Evolutionary conservation across 768 basidiomycete species (phyloP).

Genomic region (Naganishia vishniacii): DNA sequence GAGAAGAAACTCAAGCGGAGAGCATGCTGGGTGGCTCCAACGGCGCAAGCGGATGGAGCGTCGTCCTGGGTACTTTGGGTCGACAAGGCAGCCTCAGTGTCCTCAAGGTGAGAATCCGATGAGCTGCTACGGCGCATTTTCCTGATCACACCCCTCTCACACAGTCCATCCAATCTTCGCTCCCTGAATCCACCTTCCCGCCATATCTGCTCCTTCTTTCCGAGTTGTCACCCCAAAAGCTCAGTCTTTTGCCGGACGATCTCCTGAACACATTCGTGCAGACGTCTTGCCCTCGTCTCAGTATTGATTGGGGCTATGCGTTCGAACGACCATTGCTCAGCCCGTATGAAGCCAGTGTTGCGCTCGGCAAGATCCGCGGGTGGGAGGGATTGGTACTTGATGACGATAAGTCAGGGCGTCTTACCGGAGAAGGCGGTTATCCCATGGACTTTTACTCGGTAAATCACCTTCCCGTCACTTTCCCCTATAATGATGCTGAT

Average conservation of each 20-base stretch:
- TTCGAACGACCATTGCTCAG: conserved; percentile 81
- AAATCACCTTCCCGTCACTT: not conserved
- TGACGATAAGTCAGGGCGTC: not conserved
- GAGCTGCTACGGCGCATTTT: not conserved
- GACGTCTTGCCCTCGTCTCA: conserved; percentile 90
- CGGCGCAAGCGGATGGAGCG: conserved; percentile 64
- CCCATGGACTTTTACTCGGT: conserved; percentile 89
- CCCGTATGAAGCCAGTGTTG: conserved; percentile 88
- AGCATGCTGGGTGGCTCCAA: conserved; percentile 26
- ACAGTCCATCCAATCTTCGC: conserved; percentile 23
- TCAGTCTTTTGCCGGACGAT: conserved; percentile 67
- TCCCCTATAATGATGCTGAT: not conserved
- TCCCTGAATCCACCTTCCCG: conserved; percentile 31
- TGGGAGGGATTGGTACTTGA: conserved; percentile 55
- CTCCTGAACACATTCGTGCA: conserved; percentile 87
- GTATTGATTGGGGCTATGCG: conserved; percentile 98
- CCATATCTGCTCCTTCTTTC: conserved; percentile 81
- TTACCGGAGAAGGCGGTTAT: conserved; percentile 56
- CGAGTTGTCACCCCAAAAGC: conserved; percentile 91
- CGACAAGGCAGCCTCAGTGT: conserved; percentile 89
- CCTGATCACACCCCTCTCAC: not conserved
- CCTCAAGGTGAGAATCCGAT: conserved; percentile 57
- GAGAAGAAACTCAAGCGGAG: not conserved
- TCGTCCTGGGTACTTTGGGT: conserved; percentile 88
- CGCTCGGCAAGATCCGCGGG: conserved; percentile 61